Base-by-base conservation (phyloP, 108 stramenopile species). In the Discostella stelligeroides region DNA sequence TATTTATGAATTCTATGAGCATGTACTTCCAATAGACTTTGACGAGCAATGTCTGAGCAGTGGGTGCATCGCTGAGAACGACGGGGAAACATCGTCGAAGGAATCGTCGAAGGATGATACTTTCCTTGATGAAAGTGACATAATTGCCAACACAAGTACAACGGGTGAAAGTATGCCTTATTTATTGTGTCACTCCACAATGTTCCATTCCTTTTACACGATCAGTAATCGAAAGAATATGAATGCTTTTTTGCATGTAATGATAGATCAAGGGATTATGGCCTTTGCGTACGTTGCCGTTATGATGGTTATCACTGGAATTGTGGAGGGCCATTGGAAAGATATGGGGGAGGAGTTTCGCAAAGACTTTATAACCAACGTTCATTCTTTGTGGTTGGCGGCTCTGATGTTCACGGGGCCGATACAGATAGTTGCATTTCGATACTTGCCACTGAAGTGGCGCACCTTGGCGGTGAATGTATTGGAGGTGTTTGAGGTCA, bases 201-300 rank as follows among this genome's bases (percentile, higher is more conserved):
- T 50, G 49, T 50, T 50, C 49, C 49, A 50, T 4, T 50, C 49
- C 49, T 50, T 25, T 50, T 50, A 24, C 49, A 50, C 21, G 49
- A 24, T 54, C 17, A 65, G 63, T 43, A 57, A 63, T 37, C 49
- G 63, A 38, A 39, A 65, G 38, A 48, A 27, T 34, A 30, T 65
- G 20, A 63, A 62, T 27, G 72, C 63, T 25, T 25, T 73, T n/a
- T 14, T 73, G 34, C 72, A 73, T 46, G 72, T 73, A 13, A 47
- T 56, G 11, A 56, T 73, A 28, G 72, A 73, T 58, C 72, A 73
- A 17, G 46, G 63, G 4, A 40, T 73, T 34, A 73, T 73, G 72
- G 72, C 72, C 2, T 65, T 73, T 30, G 25, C 28, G 11, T 73
- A 64, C 37, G 72, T 73, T 28, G 72, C 53, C 21, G 56, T 49